Conservation (phyloP, 208 protist genomes). For the Endotrypanum monterogeii region DNA sequence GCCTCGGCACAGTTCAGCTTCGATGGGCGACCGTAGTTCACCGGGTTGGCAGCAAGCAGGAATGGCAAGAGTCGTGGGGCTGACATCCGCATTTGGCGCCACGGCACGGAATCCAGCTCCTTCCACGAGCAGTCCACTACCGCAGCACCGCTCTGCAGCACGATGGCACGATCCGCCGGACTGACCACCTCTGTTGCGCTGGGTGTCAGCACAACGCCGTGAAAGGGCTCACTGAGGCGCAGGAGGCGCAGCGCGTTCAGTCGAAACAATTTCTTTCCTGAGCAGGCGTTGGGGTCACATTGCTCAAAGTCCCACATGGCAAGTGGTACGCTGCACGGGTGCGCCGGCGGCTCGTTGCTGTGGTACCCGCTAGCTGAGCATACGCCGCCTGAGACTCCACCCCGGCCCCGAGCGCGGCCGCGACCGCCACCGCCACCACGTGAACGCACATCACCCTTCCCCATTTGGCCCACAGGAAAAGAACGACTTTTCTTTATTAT, state of each 20-base stretch:
- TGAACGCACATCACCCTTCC: slow-evolving; percentile 17
- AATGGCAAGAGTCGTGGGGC: slow-evolving; percentile 95
- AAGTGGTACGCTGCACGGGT: slow-evolving; percentile 83
- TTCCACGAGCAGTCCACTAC: slow-evolving; percentile 99
- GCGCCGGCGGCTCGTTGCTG: slow-evolving; percentile 45
- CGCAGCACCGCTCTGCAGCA: slow-evolving; percentile 90
- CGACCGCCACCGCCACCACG: slow-evolving; percentile 21
- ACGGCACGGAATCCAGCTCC: slow-evolving; percentile 94
- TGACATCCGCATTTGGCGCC: slow-evolving; percentile 92
- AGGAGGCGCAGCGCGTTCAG: slow-evolving; percentile 91
- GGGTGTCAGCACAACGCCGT: slow-evolving; percentile 96
- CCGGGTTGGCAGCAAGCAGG: slow-evolving; percentile 98
- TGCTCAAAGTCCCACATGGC: slow-evolving; percentile 99
- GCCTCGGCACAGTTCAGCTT: slow-evolving; percentile 98
- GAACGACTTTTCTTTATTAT: background rate
- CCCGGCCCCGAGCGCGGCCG: slow-evolving; percentile 31
- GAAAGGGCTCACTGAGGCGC: slow-evolving; percentile 86
- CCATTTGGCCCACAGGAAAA: slow-evolving; percentile 4
- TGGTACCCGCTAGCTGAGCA: slow-evolving; percentile 32
- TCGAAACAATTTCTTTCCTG: slow-evolving; percentile 95
- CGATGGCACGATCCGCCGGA: slow-evolving; percentile 89
- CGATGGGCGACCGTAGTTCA: slow-evolving; percentile 98
- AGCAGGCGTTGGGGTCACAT: slow-evolving; percentile 98
- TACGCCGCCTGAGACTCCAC: slow-evolving; percentile 22
- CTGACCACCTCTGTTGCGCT: slow-evolving; percentile 94